Evolutionary conservation across 495 filamentous ascomycete species (phyloP), one percentile per base, ranked within the genome.

Genomic region (Hyaloscypha finlandica): DNA sequence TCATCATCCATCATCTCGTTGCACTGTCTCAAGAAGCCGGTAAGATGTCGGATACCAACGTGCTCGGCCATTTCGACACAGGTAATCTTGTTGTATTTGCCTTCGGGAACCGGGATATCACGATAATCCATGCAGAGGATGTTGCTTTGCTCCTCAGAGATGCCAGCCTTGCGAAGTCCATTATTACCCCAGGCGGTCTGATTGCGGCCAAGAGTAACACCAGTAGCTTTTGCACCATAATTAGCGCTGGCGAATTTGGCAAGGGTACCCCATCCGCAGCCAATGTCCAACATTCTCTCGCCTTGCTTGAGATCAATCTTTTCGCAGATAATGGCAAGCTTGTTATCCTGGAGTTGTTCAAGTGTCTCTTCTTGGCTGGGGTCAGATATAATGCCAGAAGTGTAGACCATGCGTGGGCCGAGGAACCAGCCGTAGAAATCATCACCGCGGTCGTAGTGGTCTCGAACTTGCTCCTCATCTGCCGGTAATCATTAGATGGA

Each of bases 61-160:
- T 96, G 92, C 81, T 96, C 92, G 33, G 89, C 90, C 92, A 96
- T 96, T 79, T 96, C 92, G 22, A 96, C 85, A 73, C 89, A 91
- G 48, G 90, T 92, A 75, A 96, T 94, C 83, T 93, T 94, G 73
- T 92, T 82, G 78, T 90, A 96, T 53, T 82, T 79, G 71, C 88
- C 89, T 64, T 83, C 78, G 4, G 86, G 88, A 35, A 87, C 83
- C 31, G 89, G 86, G 65, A 91, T 92, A 75, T 94, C 92, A 68
- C 92, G 90, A 81, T 93, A 93, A 77, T 93, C 90, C 84, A 90
- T 91, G 81, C 90, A 92, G 63, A 91, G 80, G 72, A 93, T 89
- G 66, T 83, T 84, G 79, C 87, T 90, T 77, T 93, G 90, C 61
- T 85, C 82, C 76, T 92, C 89, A 56, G 81, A 74, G 60, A 92